These are phyloP conservation scores for Vigna angularis DNA, from an alignment of 306 rosid species.

Conservation along the genomic window DNA sequence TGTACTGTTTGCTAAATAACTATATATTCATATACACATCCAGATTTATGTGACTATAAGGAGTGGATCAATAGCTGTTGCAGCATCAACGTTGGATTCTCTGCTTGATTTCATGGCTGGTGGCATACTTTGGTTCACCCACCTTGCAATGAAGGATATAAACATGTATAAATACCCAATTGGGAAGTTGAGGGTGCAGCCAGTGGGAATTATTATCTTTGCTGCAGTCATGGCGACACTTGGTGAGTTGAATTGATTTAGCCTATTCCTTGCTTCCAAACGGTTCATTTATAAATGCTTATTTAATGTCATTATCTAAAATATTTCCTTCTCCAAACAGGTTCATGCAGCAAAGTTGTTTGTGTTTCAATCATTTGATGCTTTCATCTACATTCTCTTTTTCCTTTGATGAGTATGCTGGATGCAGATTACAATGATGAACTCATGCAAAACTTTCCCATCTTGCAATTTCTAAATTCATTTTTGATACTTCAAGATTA, in stretches of 20 bases:
- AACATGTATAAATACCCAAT: constrained; percentile 84
- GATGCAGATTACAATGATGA: too few relatives aligned
- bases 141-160: constrained; percentile 77
- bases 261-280: constrained; percentile 5
- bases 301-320: too few relatives aligned
- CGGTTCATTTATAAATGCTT: background rate
- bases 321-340: too few relatives aligned
- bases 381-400: too few relatives aligned
- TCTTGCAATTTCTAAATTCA: too few relatives aligned
- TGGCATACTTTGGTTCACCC: constrained; percentile 94
- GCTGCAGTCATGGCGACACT: constrained; percentile 97
- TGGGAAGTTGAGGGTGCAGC: constrained; percentile 92
- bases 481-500: too few relatives aligned
- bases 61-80: constrained; percentile 83
- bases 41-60: constrained; percentile 68
- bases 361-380: too few relatives aligned
- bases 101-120: constrained; percentile 90
- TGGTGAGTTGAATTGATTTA: constrained; percentile 41
- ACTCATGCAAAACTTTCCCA: too few relatives aligned
- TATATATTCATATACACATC: background rate
- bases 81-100: constrained; percentile 82
- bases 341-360: too few relatives aligned
- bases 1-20: constrained; percentile 5
- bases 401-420: too few relatives aligned
- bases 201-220: constrained; percentile 92